Evolutionary conservation across 2,329 filamentous ascomycete genomes (phyloP).

Genomic region (Talaromyces islandicus): DNA sequence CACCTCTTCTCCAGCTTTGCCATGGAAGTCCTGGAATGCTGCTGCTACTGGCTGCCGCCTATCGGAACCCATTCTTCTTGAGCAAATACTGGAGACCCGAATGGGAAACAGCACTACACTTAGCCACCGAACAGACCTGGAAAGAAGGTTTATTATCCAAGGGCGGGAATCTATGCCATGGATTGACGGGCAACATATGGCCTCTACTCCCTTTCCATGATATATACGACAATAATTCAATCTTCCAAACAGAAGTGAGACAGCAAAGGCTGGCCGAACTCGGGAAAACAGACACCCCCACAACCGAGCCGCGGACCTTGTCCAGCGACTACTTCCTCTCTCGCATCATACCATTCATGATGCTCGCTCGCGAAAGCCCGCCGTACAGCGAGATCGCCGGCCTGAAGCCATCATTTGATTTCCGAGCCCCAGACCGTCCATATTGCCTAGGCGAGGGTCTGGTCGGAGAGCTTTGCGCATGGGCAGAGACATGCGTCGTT

Average conservation of each 20-base stretch:
- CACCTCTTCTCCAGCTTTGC: constrained; percentile 35
- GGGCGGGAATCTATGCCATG: constrained; percentile 37
- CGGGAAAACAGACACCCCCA: constrained; percentile 5
- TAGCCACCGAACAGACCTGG: constrained; percentile 33
- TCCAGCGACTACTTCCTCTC: constrained; percentile 34
- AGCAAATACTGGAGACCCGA: constrained; percentile 28
- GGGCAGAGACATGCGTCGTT: constrained; percentile 34
- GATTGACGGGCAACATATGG: constrained; percentile 38
- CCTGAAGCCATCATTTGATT: constrained; percentile 19
- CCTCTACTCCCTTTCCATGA: constrained; percentile 32
- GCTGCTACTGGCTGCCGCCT: constrained; percentile 27
- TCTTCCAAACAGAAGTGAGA: neutral
- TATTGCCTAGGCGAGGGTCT: constrained; percentile 36
- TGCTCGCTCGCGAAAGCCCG: constrained; percentile 31
- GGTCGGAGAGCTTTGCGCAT: constrained; percentile 35
- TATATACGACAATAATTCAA: constrained; percentile 26
- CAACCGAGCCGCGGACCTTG: constrained; percentile 13
- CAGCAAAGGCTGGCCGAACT: constrained; percentile 11
- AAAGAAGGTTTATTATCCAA: constrained; percentile 37
- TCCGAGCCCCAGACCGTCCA: constrained; percentile 36
- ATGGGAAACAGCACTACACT: constrained; percentile 30
- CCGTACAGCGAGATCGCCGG: constrained; percentile 23
- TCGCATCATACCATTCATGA: constrained; percentile 29
- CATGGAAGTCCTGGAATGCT: constrained; percentile 36
- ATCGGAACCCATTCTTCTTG: constrained; percentile 22